These are phyloP conservation scores for Backusella sp. DNA, from an alignment of 192 early-diverging fungal genomes.

Conservation along the genomic window DNA sequence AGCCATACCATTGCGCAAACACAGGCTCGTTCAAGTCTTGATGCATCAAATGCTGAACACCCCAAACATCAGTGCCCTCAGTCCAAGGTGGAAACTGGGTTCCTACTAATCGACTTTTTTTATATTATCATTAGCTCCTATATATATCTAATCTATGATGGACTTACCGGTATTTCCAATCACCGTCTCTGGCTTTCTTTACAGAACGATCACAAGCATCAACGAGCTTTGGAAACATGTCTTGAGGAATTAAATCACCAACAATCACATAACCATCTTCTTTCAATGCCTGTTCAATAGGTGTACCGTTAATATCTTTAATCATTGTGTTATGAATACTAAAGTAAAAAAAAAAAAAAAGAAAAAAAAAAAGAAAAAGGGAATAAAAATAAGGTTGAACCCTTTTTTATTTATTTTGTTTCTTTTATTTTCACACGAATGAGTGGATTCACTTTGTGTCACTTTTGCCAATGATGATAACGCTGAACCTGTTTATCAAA, in stretches of 20 bases:
- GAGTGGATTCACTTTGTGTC: not conserved
- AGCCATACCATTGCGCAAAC: conserved; percentile 50
- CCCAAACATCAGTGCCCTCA: conserved; percentile 45
- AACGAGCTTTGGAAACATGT: conserved; percentile 31
- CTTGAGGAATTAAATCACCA: conserved; percentile 38
- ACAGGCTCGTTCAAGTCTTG: conserved; percentile 45
- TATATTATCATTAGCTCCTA: not conserved
- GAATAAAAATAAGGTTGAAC: not conserved
- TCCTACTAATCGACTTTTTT: conserved; percentile 40
- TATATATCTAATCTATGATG: not conserved
- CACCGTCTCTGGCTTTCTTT: conserved; percentile 35
- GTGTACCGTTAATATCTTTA: conserved; percentile 14
- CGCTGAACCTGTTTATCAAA: not conserved
- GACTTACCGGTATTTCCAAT: conserved; percentile 42
- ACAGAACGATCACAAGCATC: conserved; percentile 42
- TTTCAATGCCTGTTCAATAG: conserved; percentile 31
- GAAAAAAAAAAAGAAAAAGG: not conserved
- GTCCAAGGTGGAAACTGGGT: conserved; percentile 51
- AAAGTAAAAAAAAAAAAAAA: not conserved
- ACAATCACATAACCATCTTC: conserved; percentile 46
- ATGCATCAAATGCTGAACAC: conserved; percentile 48
- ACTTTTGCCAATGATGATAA: not conserved
- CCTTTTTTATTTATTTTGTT: not conserved
- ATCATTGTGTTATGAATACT: not conserved
- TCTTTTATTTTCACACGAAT: not conserved